phyloP scores from a whole-genome alignment of 306 rosid species.

The Medicago arabica region DNA sequence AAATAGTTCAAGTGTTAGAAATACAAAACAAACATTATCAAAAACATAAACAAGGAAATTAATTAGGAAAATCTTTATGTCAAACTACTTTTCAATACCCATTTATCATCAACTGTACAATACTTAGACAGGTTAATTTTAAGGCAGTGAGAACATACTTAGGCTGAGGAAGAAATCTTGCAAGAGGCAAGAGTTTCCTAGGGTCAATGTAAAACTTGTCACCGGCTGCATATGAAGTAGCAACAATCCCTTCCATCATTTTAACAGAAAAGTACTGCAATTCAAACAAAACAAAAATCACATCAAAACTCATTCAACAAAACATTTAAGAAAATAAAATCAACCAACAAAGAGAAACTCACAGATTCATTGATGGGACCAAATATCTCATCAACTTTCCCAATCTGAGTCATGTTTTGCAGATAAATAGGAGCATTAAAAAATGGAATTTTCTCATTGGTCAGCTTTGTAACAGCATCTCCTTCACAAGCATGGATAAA shows the following conservation, averaged over 20 bases:
- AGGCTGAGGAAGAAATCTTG: slow-evolving; percentile 95
- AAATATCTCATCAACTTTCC: slow-evolving; percentile 96
- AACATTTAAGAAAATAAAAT: not conserved
- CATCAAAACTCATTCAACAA: not conserved
- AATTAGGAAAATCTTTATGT: not conserved
- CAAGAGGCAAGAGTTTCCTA: slow-evolving; percentile 87
- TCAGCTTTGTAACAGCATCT: slow-evolving; percentile 90
- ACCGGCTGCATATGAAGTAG: slow-evolving; percentile 77
- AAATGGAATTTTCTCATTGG: slow-evolving; percentile 80
- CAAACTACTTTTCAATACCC: not conserved
- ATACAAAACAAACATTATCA: not conserved
- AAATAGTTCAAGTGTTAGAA: not conserved
- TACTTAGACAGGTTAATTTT: not conserved
- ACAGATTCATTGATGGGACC: slow-evolving; percentile 71
- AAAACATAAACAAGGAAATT: not conserved
- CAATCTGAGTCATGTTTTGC: slow-evolving; percentile 95
- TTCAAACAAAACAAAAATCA: slow-evolving; percentile 27
- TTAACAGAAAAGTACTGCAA: slow-evolving; percentile 82
- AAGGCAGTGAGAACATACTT: slow-evolving; percentile 60
- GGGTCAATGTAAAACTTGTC: slow-evolving; percentile 96
- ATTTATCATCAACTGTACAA: not conserved
- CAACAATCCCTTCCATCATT: slow-evolving; percentile 95
- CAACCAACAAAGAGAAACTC: slow-evolving; percentile 36
- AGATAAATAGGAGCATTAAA: slow-evolving; percentile 96
- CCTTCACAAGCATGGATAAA: slow-evolving; percentile 96